Conservation (phyloP, 2,329 filamentous ascomycete genomes). For the Monosporascus sp. region DNA sequence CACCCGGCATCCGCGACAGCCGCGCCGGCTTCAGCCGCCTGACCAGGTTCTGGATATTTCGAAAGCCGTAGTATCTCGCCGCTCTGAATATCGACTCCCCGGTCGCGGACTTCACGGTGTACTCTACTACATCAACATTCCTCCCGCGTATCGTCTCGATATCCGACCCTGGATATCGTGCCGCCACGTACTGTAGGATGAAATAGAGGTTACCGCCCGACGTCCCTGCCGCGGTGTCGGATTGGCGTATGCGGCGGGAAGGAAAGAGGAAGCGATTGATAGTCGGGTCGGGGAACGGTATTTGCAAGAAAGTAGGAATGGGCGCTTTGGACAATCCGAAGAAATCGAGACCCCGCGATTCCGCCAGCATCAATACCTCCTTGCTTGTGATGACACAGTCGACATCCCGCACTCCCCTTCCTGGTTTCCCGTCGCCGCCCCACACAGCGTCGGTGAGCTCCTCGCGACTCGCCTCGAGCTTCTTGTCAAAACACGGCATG, state of each 20-base stretch:
- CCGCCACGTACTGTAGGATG: conserved; percentile 70
- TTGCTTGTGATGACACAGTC: conserved; percentile 98
- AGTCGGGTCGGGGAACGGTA: conserved; percentile 66
- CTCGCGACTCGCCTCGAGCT: conserved; percentile 88
- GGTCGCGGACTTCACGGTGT: conserved; percentile 56
- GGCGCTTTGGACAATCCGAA: conserved; percentile 61
- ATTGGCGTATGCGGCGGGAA: conserved; percentile 32
- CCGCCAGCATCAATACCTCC: conserved; percentile 85
- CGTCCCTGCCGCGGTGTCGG: conserved; percentile 60
- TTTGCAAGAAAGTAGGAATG: conserved; percentile 38
- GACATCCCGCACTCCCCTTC: conserved; percentile 70
- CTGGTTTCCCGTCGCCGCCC: conserved; percentile 46
- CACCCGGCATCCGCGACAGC: conserved; percentile 74
- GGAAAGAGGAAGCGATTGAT: conserved; percentile 74
- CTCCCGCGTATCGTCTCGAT: conserved; percentile 71
- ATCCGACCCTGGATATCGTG: conserved; percentile 64
- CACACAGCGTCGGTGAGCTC: conserved; percentile 83
- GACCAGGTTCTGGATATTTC: conserved; percentile 97
- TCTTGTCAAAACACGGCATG: conserved; percentile 99
- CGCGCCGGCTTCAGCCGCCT: conserved; percentile 81
- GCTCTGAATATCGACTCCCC: conserved; percentile 66
- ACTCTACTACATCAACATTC: conserved; percentile 89
- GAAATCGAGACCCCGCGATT: conserved; percentile 74
- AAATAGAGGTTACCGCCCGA: conserved; percentile 88
- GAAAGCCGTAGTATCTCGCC: conserved; percentile 92